Evolutionary conservation across 2,329 filamentous ascomycete species (phyloP), one percentile per base, ranked within the genome.

Genomic region (Neofusicoccum ribis): DNA sequence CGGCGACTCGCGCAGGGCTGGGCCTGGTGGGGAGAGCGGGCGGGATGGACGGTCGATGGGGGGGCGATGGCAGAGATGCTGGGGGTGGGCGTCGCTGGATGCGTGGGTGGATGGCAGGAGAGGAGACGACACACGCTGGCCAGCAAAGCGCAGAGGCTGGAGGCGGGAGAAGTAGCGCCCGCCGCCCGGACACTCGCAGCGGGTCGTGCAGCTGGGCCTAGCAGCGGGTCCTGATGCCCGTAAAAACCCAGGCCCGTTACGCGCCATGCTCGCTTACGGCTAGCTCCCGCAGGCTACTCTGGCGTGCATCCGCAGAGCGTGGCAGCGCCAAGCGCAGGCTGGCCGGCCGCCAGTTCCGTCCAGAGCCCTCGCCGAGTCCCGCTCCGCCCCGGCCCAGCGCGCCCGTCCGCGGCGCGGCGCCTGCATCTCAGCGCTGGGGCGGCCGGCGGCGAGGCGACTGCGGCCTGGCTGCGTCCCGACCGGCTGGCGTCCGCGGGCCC

Each of bases 1-100:
- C 31, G 50, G 49, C 50, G 49, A 54, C 39, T 64, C 39, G 61
- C 61, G 50, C 39, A 47, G 39, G 41, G 41, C 49, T 14, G 41
- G 41, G 15, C n/a, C 8, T 34, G 49, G 44, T 36, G 50, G 41
- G 61, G 61, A 39, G n/a, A 8, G 31, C 17, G 72, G 68, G 71
- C 69, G 62, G 23, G 49, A 49, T 63, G 64, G 37, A 43, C 27
- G 20, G 44, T 46, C 34, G 50, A 47, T 52, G 65, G 59, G 43
- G 39, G 39, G 39, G n/a, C 41, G 46, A 60, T 56, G 54, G 56
- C 20, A 27, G 56, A 54, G 27, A 31, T 31, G 27, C 27, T 31
- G 27, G 27, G 27, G 27, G 27, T 31, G 27, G 27, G 27, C 27
- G 27, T 31, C 27, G 27, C 27, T 31, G 39, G 23, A 17, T n/a